Evolutionary conservation across 1,284 basidiomycete species (phyloP), one percentile per base, ranked within the genome.

Genomic region (Rhodofomes roseus): DNA sequence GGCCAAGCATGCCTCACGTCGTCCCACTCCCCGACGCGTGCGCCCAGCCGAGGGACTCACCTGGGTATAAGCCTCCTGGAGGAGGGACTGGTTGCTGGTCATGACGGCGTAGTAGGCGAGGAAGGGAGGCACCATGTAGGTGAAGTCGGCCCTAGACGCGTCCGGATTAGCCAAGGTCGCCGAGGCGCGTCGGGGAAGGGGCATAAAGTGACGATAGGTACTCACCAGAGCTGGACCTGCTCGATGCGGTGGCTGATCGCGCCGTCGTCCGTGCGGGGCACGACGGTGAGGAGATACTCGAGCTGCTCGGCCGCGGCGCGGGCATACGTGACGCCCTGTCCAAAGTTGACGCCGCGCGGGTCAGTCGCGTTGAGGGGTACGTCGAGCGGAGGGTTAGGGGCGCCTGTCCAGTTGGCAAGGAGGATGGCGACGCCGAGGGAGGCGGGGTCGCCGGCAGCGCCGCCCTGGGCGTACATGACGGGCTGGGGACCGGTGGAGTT

Each of bases 41-140:
- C 5, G 37, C 4, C 37, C 7, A 39, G 7, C 8, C 2, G 18
- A 12, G 43, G 23, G 9, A 37, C 56, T 23, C 37, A 54, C 57
- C 71, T 98, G 96, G 39, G 82, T 83, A 75, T 93, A 91, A 0
- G 93, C 89, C 57, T 85, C 81, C 34, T 77, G 72, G 11, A 96
- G 68, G 25, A 95, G 77, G 1, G 85, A 83, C 44, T 81, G 72
- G 73, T 96, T 95, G 31, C 76, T 70, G 0, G 84, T 86, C 25
- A 85, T 65, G 36, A 86, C 85, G 31, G 92, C 96, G 71, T 94
- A 96, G 74, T 91, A 95, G 0, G 95, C 93, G 11, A 98, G 74
- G 74, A 96, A 97, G 0, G 95, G 95, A 0, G 95, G 95, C 0
- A 91, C 90, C 93, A 96, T 94, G 74, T 91, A 94, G 8, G 91